These are phyloP conservation scores for Gonapodya prolifera DNA, from an alignment of 192 early-diverging fungal species.

Conservation along the genomic window DNA sequence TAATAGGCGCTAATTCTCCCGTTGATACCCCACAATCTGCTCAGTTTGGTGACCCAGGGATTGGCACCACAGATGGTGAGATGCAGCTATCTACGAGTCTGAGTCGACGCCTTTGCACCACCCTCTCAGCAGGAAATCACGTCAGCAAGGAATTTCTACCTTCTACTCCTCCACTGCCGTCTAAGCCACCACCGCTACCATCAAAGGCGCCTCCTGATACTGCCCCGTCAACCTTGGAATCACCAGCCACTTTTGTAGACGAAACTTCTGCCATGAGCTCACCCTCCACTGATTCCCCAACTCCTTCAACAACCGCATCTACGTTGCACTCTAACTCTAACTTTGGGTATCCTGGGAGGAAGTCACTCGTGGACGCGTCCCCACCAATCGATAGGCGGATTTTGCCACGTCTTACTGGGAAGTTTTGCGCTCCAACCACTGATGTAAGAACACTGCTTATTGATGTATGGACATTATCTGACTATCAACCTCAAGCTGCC, in stretches of 20 bases:
- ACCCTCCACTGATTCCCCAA: too few relatives aligned
- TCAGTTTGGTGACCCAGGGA: neutral
- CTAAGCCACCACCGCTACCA: too few relatives aligned
- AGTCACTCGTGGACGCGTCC: neutral
- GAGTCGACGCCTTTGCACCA: slow-evolving; percentile 7
- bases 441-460: neutral
- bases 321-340: too few relatives aligned
- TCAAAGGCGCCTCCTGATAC: too few relatives aligned
- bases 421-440: neutral
- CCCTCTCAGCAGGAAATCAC: slow-evolving; percentile 7
- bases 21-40: slow-evolving; percentile 1
- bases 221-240: too few relatives aligned
- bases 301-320: too few relatives aligned
- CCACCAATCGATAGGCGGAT: neutral
- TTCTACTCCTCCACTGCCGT: too few relatives aligned
- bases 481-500: slow-evolving; percentile 22
- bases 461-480: slow-evolving; percentile 4
- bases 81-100: slow-evolving; percentile 11
- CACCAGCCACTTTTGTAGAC: too few relatives aligned
- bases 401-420: slow-evolving; percentile 3
- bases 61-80: slow-evolving; percentile 8
- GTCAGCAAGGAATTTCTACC: slow-evolving; percentile 6
- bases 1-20: slow-evolving; percentile 6
- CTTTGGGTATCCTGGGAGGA: neutral
- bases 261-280: too few relatives aligned